Evolutionary conservation across 2,329 filamentous ascomycete species (phyloP).

Genomic region (Pseudocercospora pini-densiflorae): DNA sequence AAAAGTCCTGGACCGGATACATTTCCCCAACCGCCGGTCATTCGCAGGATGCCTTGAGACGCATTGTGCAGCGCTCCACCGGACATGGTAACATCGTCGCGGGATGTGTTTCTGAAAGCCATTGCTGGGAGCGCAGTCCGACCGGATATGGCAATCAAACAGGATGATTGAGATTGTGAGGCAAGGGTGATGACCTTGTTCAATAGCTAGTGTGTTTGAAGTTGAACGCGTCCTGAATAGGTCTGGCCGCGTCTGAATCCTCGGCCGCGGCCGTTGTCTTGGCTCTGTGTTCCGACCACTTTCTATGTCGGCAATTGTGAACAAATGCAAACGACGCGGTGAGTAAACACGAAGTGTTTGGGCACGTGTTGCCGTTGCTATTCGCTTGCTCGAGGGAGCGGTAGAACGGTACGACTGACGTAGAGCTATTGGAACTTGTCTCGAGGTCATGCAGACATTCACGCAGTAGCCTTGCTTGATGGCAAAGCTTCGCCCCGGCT

Average conservation of each 20-base stretch:
- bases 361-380: neutral
- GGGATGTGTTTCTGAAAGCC: slow-evolving; percentile 13
- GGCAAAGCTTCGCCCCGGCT: slow-evolving; percentile 1
- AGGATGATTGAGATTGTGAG: neutral
- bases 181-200: neutral
- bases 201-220: neutral
- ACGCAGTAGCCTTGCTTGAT: neutral
- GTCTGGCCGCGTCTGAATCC: neutral
- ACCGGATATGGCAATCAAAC: neutral
- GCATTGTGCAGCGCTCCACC: slow-evolving; percentile 15
- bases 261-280: neutral
- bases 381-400: neutral
- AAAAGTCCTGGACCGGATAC: slow-evolving; percentile 16
- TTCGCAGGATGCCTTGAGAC: slow-evolving; percentile 16
- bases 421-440: neutral
- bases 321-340: neutral
- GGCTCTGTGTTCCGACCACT: neutral
- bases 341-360: neutral
- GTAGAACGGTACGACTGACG: neutral
- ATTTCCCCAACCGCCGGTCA: slow-evolving; percentile 19
- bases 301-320: neutral
- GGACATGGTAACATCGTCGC: slow-evolving; percentile 8
- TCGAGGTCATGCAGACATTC: neutral
- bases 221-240: neutral
- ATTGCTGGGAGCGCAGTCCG: neutral